phyloP scores from a whole-genome alignment of 2,329 filamentous ascomycete species.

The Pseudogymnoascus sp. region DNA sequence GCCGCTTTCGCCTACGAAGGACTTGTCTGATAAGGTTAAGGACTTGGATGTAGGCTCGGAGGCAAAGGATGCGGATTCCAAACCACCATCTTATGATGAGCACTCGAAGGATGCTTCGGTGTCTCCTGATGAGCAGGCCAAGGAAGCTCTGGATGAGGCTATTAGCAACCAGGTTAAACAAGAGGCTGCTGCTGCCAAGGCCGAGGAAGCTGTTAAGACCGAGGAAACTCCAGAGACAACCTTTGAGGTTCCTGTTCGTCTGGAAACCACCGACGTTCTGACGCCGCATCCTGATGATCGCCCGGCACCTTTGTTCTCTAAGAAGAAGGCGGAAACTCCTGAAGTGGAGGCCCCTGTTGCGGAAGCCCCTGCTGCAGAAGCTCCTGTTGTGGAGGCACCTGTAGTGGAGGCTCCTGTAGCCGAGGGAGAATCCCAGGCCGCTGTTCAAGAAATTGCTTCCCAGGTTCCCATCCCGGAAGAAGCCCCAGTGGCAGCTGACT shows the following conservation, averaged over 20 bases:
- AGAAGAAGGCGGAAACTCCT: conserved; percentile 27
- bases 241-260: conserved; percentile 12
- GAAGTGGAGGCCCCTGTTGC: not conserved
- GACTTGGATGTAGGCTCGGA: conserved; percentile 23
- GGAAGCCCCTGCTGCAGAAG: not conserved
- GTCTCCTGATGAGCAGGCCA: conserved; percentile 14
- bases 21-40: conserved; percentile 25
- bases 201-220: conserved; percentile 11
- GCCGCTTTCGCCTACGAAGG: conserved; percentile 49
- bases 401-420: not conserved
- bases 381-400: not conserved
- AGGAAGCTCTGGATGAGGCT: conserved; percentile 24
- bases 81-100: conserved; percentile 19
- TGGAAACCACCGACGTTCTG: conserved; percentile 25
- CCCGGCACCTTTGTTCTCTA: conserved; percentile 58
- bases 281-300: conserved; percentile 58
- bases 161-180: conserved; percentile 13
- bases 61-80: conserved; percentile 23
- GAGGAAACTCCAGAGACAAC: conserved; percentile 9
- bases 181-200: conserved; percentile 12
- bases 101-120: conserved; percentile 8
- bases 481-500: conserved; percentile 28
- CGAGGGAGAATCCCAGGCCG: not conserved
- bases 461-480: conserved; percentile 16
- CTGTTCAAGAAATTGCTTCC: not conserved